Conservation (phyloP, 164 flowering plant species). For the Warburgia ugandensis region DNA sequence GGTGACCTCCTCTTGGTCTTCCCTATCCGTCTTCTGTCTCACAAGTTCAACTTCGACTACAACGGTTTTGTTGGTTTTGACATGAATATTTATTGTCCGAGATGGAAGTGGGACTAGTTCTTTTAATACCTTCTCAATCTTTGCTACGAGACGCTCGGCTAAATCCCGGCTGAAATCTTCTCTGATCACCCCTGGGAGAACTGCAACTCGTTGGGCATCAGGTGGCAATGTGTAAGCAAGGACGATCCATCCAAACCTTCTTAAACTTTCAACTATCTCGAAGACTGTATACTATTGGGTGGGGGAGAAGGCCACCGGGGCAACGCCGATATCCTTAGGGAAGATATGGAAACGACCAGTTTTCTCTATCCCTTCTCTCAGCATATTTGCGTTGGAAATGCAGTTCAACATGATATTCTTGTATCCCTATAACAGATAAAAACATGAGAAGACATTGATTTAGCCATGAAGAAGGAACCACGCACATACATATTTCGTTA, state of each 20-base stretch:
- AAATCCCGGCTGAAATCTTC: conserved; percentile 63
- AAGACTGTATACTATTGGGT: conserved; percentile 38
- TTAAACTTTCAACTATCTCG: conserved; percentile 38
- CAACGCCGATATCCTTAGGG: conserved; percentile 59
- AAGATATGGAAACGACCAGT: conserved; percentile 46
- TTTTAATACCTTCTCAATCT: conserved; percentile 37
- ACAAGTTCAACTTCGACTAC: not conserved
- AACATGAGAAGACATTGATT: not conserved
- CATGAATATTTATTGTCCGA: conserved; percentile 15
- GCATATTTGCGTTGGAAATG: conserved; percentile 35
- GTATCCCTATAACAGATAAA: conserved; percentile 37
- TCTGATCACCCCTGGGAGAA: conserved; percentile 39
- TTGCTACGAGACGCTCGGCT: conserved; percentile 38
- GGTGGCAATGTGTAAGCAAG: conserved; percentile 47
- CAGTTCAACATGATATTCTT: conserved; percentile 48
- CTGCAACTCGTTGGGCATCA: conserved; percentile 25
- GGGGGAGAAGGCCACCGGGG: conserved; percentile 53
- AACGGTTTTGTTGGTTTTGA: conserved; percentile 12
- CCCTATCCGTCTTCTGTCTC: conserved; percentile 19
- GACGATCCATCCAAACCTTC: conserved; percentile 60
- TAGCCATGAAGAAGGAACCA: not conserved
- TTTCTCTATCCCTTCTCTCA: conserved; percentile 38
- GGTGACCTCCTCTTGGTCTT: conserved; percentile 21
- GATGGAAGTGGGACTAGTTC: conserved; percentile 31
- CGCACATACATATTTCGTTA: no score